Evolutionary conservation across 2,329 filamentous ascomycete species (phyloP).

Genomic region (Gliomastix tumulicola): DNA sequence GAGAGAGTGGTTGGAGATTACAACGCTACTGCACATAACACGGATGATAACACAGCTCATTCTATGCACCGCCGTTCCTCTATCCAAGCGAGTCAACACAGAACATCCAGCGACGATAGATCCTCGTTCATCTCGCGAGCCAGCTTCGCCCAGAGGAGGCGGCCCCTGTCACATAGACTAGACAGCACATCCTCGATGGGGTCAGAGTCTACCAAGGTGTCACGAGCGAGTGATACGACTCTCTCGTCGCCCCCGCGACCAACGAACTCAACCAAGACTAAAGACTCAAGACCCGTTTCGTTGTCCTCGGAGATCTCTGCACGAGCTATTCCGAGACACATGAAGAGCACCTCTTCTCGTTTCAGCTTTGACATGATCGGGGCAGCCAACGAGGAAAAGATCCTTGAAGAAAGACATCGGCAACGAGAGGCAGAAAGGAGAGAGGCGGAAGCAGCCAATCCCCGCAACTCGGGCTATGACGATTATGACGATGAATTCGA

Average conservation of each 20-base stretch:
- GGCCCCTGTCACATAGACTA: neutral
- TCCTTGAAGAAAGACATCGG: conserved; percentile 67
- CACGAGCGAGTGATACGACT: conserved; percentile 1
- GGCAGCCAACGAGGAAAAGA: conserved; percentile 58
- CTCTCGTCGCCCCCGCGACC: neutral
- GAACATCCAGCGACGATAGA: too few species aligned
- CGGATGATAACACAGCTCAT: too few species aligned
- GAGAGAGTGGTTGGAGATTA: too few species aligned
- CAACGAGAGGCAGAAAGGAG: conserved; percentile 59
- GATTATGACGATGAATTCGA: conserved; percentile 56
- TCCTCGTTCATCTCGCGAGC: too few species aligned
- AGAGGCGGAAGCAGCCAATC: conserved; percentile 24
- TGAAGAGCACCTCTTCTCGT: conserved; percentile 71
- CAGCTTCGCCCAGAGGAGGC: neutral
- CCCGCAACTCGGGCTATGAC: conserved; percentile 48
- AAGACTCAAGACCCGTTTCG: conserved; percentile 46
- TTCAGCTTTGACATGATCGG: conserved; percentile 80
- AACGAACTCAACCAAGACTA: conserved; percentile 17
- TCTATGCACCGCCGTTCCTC: too few species aligned
- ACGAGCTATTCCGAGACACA: conserved; percentile 58
- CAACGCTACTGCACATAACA: too few species aligned
- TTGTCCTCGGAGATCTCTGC: conserved; percentile 36
- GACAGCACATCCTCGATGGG: too few species aligned
- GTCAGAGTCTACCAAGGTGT: too few species aligned
- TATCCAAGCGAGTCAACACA: too few species aligned